Percentiles rank a stretch among this genome's conserved stretches.
Conservation (phyloP, 352 stramenopile genomes). For the Phytopythium oedochilum region DNA sequence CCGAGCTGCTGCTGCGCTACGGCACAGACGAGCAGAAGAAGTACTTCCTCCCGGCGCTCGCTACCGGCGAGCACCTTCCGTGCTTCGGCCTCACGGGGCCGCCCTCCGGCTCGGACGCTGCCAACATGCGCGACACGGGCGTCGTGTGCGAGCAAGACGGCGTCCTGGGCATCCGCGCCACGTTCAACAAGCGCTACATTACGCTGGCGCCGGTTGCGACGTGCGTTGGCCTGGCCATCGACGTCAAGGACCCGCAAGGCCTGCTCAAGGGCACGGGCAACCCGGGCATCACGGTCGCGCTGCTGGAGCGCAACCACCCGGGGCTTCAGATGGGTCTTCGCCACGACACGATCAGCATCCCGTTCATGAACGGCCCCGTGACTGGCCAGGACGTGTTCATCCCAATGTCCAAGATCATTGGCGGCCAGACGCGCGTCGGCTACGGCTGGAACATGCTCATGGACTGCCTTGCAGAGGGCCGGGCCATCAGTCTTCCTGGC, state of each 20-base stretch:
- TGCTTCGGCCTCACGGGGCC: constrained; percentile 97
- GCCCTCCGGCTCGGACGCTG: constrained; percentile 94
- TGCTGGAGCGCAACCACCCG: constrained; percentile 94
- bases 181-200: constrained; percentile 99
- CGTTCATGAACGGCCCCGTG: constrained; percentile 99
- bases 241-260: constrained; percentile 94
- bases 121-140: constrained; percentile 92
- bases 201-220: constrained; percentile 96
- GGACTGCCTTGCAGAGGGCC: constrained; percentile 96
- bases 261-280: constrained; percentile 92
- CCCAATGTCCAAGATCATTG: constrained; percentile 97
- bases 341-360: constrained; percentile 94
- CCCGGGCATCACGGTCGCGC: constrained; percentile 95
- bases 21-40: constrained; percentile 96
- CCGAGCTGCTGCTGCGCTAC: constrained; percentile 95
- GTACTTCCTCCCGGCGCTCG: constrained; percentile 93
- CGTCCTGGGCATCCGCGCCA: constrained; percentile 93
- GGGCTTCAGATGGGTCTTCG: constrained; percentile 94
- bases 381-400: constrained; percentile 97
- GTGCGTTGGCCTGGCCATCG: constrained; percentile 96
- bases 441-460: constrained; percentile 99
- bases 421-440: constrained; percentile 93
- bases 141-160: constrained; percentile 92
- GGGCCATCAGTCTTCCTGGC: constrained; percentile 95
- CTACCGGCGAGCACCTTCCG: constrained; percentile 93